These are phyloP conservation scores for Cytospora piceicola DNA, from an alignment of 2,329 filamentous ascomycete genomes.

Conservation along the genomic window DNA sequence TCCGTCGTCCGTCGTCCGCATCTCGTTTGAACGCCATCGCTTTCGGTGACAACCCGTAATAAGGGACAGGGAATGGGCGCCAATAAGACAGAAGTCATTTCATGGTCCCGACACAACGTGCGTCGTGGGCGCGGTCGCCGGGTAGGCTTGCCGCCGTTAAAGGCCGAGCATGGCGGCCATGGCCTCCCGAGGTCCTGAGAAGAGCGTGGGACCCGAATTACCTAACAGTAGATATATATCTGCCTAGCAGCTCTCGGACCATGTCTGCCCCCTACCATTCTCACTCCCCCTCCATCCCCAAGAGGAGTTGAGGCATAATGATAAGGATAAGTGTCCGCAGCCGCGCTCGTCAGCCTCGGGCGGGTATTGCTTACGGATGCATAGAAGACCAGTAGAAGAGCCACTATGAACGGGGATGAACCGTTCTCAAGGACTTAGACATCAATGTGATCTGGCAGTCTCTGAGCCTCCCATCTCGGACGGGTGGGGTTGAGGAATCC, in stretches of 20 bases:
- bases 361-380: neutral
- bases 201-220: neutral
- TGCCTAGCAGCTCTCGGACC: neutral
- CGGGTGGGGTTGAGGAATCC: neutral
- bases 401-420: constrained; percentile 25
- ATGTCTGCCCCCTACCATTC: neutral
- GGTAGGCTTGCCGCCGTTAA: constrained; percentile 18
- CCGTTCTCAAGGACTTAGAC: constrained; percentile 13
- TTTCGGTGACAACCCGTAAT: constrained; percentile 24
- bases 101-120: constrained; percentile 21
- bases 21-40: constrained; percentile 4
- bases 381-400: neutral
- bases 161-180: constrained; percentile 1
- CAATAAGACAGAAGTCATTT: constrained; percentile 13
- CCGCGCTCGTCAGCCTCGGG: neutral
- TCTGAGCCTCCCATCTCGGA: constrained; percentile 13
- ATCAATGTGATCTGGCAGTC: neutral
- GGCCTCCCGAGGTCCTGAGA: constrained; percentile 11
- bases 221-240: neutral
- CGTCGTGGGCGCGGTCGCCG: constrained; percentile 5
- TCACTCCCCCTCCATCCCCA: neutral
- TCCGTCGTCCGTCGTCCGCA: constrained; percentile 26
- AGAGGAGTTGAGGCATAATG: neutral
- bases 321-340: neutral
- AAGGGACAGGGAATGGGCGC: constrained; percentile 15